These are phyloP conservation scores for Xylaria sp. DNA, from an alignment of 2,329 filamentous ascomycete species.

Conservation along the genomic window DNA sequence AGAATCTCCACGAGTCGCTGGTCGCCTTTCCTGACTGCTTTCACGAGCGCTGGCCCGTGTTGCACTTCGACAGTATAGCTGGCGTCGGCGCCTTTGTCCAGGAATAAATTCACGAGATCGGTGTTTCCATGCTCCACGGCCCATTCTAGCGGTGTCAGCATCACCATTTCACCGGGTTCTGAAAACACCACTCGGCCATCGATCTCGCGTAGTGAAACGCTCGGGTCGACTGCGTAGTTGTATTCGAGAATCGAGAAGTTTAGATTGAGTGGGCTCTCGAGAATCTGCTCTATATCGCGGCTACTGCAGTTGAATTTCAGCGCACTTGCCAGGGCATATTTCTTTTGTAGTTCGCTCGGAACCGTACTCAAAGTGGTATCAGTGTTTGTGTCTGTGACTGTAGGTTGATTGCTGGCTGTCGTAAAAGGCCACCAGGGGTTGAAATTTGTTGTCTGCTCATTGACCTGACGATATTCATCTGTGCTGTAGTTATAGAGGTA, in stretches of 20 bases:
- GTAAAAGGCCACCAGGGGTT: not conserved
- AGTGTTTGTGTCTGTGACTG: not conserved
- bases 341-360: too few relatives aligned
- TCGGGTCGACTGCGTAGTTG: not conserved
- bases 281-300: too few relatives aligned
- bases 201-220: not conserved
- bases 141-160: slow-evolving; percentile 14
- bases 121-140: slow-evolving; percentile 14
- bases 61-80: not conserved
- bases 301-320: too few relatives aligned
- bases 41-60: not conserved
- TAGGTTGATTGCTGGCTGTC: not conserved
- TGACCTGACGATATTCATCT: not conserved
- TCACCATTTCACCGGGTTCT: not conserved
- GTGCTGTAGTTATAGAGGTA: not conserved
- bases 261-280: too few relatives aligned
- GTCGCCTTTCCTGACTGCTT: slow-evolving; percentile 20
- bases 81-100: not conserved
- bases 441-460: not conserved
- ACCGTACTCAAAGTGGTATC: too few relatives aligned
- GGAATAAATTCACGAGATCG: slow-evolving; percentile 9
- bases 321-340: too few relatives aligned
- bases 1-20: slow-evolving; percentile 9
- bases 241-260: not conserved
- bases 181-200: not conserved